These are phyloP conservation scores for Circinella umbellata DNA, from an alignment of 371 early-diverging fungal genomes.

Conservation along the genomic window DNA sequence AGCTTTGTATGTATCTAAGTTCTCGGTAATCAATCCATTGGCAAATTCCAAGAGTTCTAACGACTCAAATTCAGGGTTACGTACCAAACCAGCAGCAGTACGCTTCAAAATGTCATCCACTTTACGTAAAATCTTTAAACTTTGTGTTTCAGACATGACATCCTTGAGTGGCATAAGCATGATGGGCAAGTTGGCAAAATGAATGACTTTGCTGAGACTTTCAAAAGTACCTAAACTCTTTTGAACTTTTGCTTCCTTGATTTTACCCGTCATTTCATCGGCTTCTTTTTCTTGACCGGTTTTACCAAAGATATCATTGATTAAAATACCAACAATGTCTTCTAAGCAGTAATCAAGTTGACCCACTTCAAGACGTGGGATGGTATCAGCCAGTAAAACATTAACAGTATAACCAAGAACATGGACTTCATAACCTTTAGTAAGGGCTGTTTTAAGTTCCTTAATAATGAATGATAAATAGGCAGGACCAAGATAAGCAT, in stretches of 20 bases:
- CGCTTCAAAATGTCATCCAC: constrained; percentile 81
- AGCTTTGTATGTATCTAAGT: constrained; percentile 62
- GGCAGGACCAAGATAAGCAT: constrained; percentile 79
- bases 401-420: constrained; percentile 92
- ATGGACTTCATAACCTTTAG: constrained; percentile 90
- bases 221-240: constrained; percentile 88
- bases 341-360: constrained; percentile 81
- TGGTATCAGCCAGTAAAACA: constrained; percentile 71
- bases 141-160: constrained; percentile 83
- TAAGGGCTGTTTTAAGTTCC: constrained; percentile 80
- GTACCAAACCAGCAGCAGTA: constrained; percentile 78
- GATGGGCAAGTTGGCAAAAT: constrained; percentile 66
- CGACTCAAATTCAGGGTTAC: constrained; percentile 72
- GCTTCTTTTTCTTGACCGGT: constrained; percentile 89
- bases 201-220: constrained; percentile 67
- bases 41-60: constrained; percentile 78
- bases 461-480: constrained; percentile 89
- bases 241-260: constrained; percentile 84
- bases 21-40: constrained; percentile 84
- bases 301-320: constrained; percentile 91
- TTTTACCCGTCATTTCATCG: constrained; percentile 87
- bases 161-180: constrained; percentile 87
- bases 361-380: constrained; percentile 66
- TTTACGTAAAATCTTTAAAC: constrained; percentile 71
- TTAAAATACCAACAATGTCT: constrained; percentile 70